phyloP scores from a whole-genome alignment of 2,329 filamentous ascomycete species.

The Colletotrichum chlorophyti region DNA sequence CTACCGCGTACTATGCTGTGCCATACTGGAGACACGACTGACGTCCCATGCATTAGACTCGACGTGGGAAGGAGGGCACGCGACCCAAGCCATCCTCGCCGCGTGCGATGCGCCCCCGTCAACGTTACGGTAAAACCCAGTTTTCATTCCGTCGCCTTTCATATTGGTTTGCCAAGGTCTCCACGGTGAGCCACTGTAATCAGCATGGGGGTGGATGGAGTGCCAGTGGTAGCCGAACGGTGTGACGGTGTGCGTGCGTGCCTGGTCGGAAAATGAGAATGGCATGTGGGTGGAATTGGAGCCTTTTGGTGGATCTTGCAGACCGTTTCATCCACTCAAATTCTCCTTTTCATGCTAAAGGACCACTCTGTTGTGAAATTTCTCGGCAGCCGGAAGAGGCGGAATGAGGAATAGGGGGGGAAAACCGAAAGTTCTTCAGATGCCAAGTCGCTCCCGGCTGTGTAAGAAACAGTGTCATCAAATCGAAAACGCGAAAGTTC shows the following conservation, averaged over 20 bases:
- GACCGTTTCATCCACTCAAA: constrained; percentile 3
- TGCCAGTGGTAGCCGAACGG: not conserved
- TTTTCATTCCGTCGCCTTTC: not conserved
- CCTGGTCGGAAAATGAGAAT: not conserved
- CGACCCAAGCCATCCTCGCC: constrained; percentile 12
- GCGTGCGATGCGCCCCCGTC: constrained; percentile 5
- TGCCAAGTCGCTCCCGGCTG: constrained; percentile 9
- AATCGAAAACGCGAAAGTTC: constrained; percentile 5
- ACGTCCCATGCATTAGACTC: constrained; percentile 8
- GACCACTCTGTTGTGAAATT: not conserved
- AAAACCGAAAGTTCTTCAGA: not conserved
- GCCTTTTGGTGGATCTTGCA: constrained; percentile 5
- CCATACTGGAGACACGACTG: constrained; percentile 25
- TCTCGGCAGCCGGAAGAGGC: constrained; percentile 26
- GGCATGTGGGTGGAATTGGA: constrained; percentile 15
- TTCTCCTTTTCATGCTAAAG: not conserved
- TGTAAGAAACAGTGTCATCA: not conserved
- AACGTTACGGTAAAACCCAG: not conserved
- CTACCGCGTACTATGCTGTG: too few species aligned
- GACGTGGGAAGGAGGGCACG: constrained; percentile 20
- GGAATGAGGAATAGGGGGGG: constrained; percentile 6
- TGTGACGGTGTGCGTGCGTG: too few species aligned
- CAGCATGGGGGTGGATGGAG: constrained; percentile 4
- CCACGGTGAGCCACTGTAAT: constrained; percentile 1
- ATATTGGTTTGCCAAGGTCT: not conserved